These are phyloP conservation scores for Hyphopichia homilentoma DNA, from an alignment of 805 yeast species.

Conservation along the genomic window DNA sequence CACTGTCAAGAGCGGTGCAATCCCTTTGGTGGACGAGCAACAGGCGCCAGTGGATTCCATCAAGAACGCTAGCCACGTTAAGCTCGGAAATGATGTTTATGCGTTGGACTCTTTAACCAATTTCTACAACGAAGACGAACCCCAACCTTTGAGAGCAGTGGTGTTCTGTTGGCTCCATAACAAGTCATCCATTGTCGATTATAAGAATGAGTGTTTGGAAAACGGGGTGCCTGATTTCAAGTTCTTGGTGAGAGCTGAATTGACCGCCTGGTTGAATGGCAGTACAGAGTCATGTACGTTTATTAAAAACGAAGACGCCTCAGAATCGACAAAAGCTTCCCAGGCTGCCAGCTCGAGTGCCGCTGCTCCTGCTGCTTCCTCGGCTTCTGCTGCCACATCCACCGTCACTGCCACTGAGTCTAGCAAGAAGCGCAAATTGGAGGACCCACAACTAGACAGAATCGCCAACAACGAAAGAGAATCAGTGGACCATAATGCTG, in stretches of 20 bases:
- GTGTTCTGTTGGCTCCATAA: constrained; percentile 76
- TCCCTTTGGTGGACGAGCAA: constrained; percentile 13
- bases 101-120: constrained; percentile 48
- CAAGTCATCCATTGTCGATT: constrained; percentile 76
- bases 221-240: constrained; percentile 65
- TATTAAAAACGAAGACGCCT: constrained; percentile 25
- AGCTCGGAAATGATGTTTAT: constrained; percentile 21
- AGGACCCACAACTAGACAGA: constrained; percentile 49
- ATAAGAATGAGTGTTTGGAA: constrained; percentile 67
- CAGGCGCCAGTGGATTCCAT: constrained; percentile 19
- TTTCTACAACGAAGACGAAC: constrained; percentile 48
- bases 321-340: constrained; percentile 10
- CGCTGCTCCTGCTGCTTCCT: constrained; percentile 9
- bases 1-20: constrained; percentile 18
- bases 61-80: constrained; percentile 32
- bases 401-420: constrained; percentile 2
- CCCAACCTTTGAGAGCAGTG: constrained; percentile 55
- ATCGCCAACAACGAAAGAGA: constrained; percentile 47
- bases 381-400: constrained; percentile 5
- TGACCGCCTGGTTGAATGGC: constrained; percentile 79
- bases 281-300: constrained; percentile 55
- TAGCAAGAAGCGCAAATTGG: constrained; percentile 21
- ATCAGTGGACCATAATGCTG: constrained; percentile 55
- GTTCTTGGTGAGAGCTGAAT: constrained; percentile 81
- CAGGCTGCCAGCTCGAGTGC: constrained; percentile 1